A percentile compares a stretch with the other conserved stretches of the same genome.
phyloP scores from a whole-genome alignment of 306 rosid species.

The Fragaria vesca region DNA sequence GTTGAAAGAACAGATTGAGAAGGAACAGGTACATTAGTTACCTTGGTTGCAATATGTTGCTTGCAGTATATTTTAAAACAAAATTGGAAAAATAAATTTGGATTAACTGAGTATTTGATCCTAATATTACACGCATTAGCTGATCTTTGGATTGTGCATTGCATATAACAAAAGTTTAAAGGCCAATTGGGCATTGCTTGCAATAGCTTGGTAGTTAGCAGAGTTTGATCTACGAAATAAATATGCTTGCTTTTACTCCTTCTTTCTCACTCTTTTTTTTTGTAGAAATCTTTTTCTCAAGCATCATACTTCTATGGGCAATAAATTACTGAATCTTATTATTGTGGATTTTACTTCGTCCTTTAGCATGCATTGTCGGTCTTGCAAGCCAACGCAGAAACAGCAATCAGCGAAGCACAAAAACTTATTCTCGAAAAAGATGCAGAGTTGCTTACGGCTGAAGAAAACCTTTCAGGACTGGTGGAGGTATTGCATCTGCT shows the following conservation, averaged over 20 bases:
- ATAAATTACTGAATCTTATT: conserved; percentile 16
- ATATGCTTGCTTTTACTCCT: not conserved
- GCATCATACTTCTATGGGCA: not conserved
- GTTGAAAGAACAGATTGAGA: conserved; percentile 77
- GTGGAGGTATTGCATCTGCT: conserved; percentile 63
- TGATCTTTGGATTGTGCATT: not conserved
- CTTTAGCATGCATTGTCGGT: conserved; percentile 69
- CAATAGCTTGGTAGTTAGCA: not conserved
- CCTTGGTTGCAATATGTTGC: conserved; percentile 5
- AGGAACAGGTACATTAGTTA: conserved; percentile 65
- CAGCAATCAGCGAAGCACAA: conserved; percentile 67
- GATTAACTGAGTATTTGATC: not conserved
- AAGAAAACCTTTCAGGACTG: conserved; percentile 80
- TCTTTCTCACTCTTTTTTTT: not conserved
- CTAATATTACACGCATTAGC: not conserved
- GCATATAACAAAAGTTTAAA: not conserved
- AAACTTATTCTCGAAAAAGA: conserved; percentile 70
- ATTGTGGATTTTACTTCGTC: conserved; percentile 25
- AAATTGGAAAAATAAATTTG: not conserved
- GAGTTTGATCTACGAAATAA: not conserved
- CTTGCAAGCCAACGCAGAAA: conserved; percentile 78
- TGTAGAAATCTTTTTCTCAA: not conserved
- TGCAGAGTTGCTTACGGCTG: conserved; percentile 66
- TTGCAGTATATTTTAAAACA: not conserved
- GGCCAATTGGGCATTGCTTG: not conserved